Evolutionary conservation across 2,329 filamentous ascomycete species (phyloP).

Genomic region (Trichoderma sp.): DNA sequence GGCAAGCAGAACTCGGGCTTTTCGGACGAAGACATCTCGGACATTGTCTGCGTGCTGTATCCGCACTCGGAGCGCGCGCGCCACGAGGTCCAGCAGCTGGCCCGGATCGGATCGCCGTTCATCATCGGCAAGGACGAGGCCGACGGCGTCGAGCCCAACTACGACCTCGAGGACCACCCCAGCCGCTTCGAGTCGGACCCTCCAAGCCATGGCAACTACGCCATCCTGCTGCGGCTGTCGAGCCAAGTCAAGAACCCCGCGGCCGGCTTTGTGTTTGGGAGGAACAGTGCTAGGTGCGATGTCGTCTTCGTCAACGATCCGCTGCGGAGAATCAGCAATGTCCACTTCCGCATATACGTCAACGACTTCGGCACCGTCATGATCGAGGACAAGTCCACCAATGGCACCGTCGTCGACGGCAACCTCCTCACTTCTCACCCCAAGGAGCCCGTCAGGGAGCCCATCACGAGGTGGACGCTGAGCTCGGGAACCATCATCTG

Average conservation of each 20-base stretch:
- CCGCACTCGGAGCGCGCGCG: conserved; percentile 72
- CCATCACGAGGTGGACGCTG: conserved; percentile 55
- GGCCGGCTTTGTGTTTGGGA: conserved; percentile 81
- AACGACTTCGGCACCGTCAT: conserved; percentile 85
- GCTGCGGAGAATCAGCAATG: conserved; percentile 76
- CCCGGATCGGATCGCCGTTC: conserved; percentile 45
- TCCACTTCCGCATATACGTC: conserved; percentile 92
- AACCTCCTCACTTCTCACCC: conserved; percentile 53
- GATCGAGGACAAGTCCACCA: conserved; percentile 93
- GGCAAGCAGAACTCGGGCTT: conserved; percentile 81
- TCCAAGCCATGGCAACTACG: conserved; percentile 48
- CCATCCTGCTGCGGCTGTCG: conserved; percentile 79
- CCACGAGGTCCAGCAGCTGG: conserved; percentile 59
- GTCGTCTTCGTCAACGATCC: conserved; percentile 64
- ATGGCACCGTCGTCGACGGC: conserved; percentile 84
- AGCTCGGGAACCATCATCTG: conserved; percentile 70
- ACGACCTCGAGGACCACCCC: conserved; percentile 49
- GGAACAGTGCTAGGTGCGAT: conserved; percentile 70
- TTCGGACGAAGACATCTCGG: conserved; percentile 75
- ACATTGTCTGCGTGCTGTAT: conserved; percentile 85
- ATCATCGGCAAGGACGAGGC: conserved; percentile 50
- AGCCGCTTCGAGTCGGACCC: conserved; percentile 44
- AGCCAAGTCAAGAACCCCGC: conserved; percentile 64
- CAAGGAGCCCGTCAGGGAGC: conserved; percentile 34
- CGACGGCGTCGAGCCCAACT: conserved; percentile 50